Percentiles rank a stretch among this genome's conserved stretches.
Evolutionary conservation across 495 filamentous ascomycete genomes (phyloP).

Genomic region (Trypethelium eluteriae): DNA sequence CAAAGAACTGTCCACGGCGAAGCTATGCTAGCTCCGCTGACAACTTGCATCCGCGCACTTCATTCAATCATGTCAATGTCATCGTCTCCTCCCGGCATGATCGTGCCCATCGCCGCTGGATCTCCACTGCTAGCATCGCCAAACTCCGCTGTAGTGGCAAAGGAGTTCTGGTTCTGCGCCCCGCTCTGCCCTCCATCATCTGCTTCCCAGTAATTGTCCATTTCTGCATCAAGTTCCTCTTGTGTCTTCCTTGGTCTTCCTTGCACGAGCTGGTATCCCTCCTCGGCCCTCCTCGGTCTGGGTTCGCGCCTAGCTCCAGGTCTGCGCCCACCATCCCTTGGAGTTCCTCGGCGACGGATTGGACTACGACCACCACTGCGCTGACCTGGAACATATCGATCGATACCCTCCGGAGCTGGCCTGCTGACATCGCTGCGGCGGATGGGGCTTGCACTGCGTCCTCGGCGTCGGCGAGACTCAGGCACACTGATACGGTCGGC

Average conservation of each 20-base stretch:
- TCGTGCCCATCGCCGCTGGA: neutral
- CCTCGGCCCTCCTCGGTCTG: conserved; percentile 24
- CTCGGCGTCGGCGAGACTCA: conserved; percentile 34
- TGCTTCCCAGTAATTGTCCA: conserved; percentile 79
- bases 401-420: conserved; percentile 63
- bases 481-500: conserved; percentile 62
- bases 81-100: conserved; percentile 14
- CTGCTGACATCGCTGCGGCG: conserved; percentile 58
- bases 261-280: conserved; percentile 34
- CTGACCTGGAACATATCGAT: conserved; percentile 72
- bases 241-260: conserved; percentile 77
- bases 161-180: neutral
- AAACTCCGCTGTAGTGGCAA: neutral
- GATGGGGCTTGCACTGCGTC: conserved; percentile 42
- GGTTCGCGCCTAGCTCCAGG: conserved; percentile 35
- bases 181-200: conserved; percentile 6
- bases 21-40: neutral
- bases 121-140: conserved; percentile 9
- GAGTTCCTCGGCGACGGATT: conserved; percentile 39
- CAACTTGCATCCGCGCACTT: neutral
- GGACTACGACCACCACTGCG: conserved; percentile 43
- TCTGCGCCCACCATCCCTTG: conserved; percentile 45
- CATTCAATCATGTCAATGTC: conserved; percentile 26
- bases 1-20: neutral
- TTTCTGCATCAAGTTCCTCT: conserved; percentile 87